Base-by-base conservation (phyloP, 1,139 yeast genomes). In the Yamadazyma songkhlaensis region DNA sequence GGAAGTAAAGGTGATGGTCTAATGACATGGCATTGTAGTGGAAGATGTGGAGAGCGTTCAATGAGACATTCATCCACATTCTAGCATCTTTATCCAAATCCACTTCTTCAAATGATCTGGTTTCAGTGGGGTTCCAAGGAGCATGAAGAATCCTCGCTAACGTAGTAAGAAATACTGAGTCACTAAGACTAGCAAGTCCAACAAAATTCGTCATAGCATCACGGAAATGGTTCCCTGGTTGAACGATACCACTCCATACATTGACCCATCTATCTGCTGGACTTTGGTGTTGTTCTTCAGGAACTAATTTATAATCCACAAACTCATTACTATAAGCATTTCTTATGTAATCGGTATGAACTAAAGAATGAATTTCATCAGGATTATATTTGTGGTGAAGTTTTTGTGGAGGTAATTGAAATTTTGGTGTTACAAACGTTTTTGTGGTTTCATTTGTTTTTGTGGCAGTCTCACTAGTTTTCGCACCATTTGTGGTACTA, bases 11-110 rank as follows among this genome's bases (percentile, higher is more conserved):
- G 44, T 70, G 75, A 46, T 71, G 77, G 45, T 70, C 76, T 28
- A 71, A 51, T 3, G 74, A 67, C 75, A 71, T 70, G 24, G 76
- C 76, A 42, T 66, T 65, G 51, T 70, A 71, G 46, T 71, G 77
- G 47, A 59, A 67, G 10, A 70, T 37, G 40, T 71, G 77, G 31
- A 68, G 44, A 6, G 62, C 60, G 43, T 71, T 71, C 35, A 70
- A 50, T 8, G 74, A 60, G 4, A 48, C 40, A n/a, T 55, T 43
- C 57, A 70, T 51, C 41, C 67, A 47, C 14, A 43, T 31, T 20
- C 60, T 47, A 0, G 74, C 73, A 44, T 67, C 71, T 32, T 54
- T 53, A 10, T 45, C 48, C 13, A 54, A 56, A 43, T 70, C 74
- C 28, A 51, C 65, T 8, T 60, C 67, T 31, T 59, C 57, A 22